A percentile compares a stretch with the other conserved stretches of the same genome.
phyloP scores from a whole-genome alignment of 192 early-diverging fungal species.

The Chytriomyces sp. region DNA sequence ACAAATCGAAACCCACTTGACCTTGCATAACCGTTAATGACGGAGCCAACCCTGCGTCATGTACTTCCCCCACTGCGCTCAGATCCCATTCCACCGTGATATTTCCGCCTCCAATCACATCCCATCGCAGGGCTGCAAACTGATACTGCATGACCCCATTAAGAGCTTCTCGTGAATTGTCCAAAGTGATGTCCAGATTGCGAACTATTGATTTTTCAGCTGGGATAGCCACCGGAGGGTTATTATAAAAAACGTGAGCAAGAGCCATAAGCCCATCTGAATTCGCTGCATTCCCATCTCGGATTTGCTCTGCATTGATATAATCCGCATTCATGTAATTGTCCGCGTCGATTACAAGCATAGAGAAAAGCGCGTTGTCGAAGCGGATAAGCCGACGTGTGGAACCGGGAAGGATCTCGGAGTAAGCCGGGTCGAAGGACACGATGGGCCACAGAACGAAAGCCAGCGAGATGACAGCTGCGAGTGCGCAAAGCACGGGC shows the following conservation, averaged over 20 bases:
- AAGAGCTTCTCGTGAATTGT: not conserved
- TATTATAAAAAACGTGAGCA: conserved; percentile 22
- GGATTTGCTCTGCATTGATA: too few species aligned
- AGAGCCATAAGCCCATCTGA: not conserved
- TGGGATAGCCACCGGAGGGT: conserved; percentile 4
- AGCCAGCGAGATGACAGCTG: not conserved
- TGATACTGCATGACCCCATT: not conserved
- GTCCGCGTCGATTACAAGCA: too few species aligned
- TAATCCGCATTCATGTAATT: too few species aligned
- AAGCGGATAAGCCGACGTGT: too few species aligned
- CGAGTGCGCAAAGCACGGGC: not conserved
- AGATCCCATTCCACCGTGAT: conserved; percentile 14
- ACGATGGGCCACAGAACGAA: conserved; percentile 31
- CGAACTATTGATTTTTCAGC: not conserved
- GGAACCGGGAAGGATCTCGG: not conserved
- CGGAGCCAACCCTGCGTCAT: conserved; percentile 3
- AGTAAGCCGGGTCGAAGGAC: conserved; percentile 15
- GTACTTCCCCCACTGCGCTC: not conserved
- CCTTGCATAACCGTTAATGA: not conserved
- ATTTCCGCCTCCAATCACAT: conserved; percentile 14
- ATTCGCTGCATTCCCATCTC: not conserved
- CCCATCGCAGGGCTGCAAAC: conserved; percentile 7
- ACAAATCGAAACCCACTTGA: conserved; percentile 8
- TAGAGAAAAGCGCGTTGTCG: too few species aligned
- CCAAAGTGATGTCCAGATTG: not conserved